Evolutionary conservation across 2,329 filamentous ascomycete genomes (phyloP).

Genomic region (Cercospora zeina): DNA sequence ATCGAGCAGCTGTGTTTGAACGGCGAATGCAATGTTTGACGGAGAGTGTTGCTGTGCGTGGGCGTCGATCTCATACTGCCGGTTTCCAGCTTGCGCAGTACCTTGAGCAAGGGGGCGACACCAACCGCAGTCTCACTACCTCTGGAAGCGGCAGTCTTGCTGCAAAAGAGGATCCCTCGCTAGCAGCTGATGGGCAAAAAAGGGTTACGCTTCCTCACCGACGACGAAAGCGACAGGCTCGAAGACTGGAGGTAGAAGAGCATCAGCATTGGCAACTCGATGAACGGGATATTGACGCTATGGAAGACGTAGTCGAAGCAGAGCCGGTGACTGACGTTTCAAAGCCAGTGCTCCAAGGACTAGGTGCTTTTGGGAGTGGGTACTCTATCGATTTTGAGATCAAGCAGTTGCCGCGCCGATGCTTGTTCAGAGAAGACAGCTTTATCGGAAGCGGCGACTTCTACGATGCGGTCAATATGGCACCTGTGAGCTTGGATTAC

Average conservation of each 20-base stretch:
- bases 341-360: constrained; percentile 41
- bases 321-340: not conserved
- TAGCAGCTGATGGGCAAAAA: not conserved
- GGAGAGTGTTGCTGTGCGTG: constrained; percentile 28
- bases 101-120: not conserved
- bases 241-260: constrained; percentile 50
- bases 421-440: constrained; percentile 58
- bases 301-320: constrained; percentile 10
- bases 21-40: constrained; percentile 36
- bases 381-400: constrained; percentile 58
- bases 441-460: constrained; percentile 61
- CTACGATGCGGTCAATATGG: constrained; percentile 46
- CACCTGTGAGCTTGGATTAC: constrained; percentile 48
- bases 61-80: constrained; percentile 13
- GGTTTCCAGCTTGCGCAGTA: constrained; percentile 39
- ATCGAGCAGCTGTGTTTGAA: constrained; percentile 44
- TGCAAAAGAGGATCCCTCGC: not conserved
- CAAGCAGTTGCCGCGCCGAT: constrained; percentile 51
- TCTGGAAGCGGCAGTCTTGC: not conserved
- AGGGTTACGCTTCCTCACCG: constrained; percentile 27
- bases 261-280: constrained; percentile 51
- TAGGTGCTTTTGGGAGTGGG: constrained; percentile 51
- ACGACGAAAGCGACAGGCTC: constrained; percentile 43
- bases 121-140: no score
- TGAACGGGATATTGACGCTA: constrained; percentile 35